phyloP scores from a whole-genome alignment of 2,329 filamentous ascomycete species.

The Ramichloridium luteum region DNA sequence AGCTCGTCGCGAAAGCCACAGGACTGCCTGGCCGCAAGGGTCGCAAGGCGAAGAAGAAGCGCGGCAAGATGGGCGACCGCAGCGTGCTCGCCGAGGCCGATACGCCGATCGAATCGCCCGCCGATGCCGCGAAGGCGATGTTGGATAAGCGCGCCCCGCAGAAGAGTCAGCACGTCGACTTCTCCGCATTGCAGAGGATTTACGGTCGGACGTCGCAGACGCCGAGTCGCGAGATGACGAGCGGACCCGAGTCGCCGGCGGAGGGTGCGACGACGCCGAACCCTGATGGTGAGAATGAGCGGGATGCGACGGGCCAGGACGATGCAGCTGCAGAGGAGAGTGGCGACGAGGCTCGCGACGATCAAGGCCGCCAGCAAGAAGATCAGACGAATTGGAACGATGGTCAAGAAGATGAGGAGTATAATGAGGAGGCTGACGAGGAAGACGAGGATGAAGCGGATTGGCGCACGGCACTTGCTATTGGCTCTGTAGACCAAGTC shows the following conservation, averaged over 20 bases:
- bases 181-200: constrained; percentile 32
- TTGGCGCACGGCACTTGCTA: constrained; percentile 1
- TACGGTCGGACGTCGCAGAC: constrained; percentile 21
- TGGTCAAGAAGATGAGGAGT: constrained; percentile 3
- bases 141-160: constrained; percentile 30
- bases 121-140: constrained; percentile 35
- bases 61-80: constrained; percentile 31
- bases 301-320: constrained; percentile 2
- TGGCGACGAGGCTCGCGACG: constrained; percentile 2
- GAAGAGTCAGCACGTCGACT: constrained; percentile 36
- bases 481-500: no score
- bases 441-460: constrained; percentile 12
- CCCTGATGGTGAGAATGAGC: constrained; percentile 5
- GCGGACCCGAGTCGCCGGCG: constrained; percentile 5
- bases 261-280: constrained; percentile 8
- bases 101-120: constrained; percentile 30
- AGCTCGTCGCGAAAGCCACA: constrained; percentile 48
- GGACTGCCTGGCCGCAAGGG: constrained; percentile 24
- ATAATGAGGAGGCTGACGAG: constrained; percentile 9
- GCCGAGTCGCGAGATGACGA: constrained; percentile 5
- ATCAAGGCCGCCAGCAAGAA: constrained; percentile 5
- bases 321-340: background rate
- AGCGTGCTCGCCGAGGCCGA: constrained; percentile 31
- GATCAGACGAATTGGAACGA: constrained; percentile 5
- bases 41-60: constrained; percentile 33